Evolutionary conservation across 345 rosid genomes (phyloP), one percentile per base, ranked within the genome.

Genomic region (Jatropha curcas): DNA sequence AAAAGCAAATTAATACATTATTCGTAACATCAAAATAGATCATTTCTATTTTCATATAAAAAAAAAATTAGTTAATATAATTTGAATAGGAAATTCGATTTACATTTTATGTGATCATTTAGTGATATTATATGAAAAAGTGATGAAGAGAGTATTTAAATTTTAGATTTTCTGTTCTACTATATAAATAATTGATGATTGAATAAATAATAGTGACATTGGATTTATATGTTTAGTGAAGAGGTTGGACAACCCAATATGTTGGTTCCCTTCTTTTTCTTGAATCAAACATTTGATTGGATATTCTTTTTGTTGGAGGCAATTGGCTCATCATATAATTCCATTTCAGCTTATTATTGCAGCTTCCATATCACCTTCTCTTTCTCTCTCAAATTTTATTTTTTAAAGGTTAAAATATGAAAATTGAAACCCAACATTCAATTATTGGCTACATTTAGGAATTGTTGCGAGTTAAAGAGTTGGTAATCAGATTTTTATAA

Each of bases 271-370:
- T 60, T 72, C n/a, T 41, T 6, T 19, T 43, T 20, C 13, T 7
- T 17, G 37, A 24, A 25, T 41, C 9, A 73, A 62, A 34, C 58
- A 48, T 61, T 28, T 60, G 73, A 46, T 63, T 55, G 34, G 66
- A 72, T 63, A 63, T 78, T 78, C 71, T 37, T 64, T 69, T 70
- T 78, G 78, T 65, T 63, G 67, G 59, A 70, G 12, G 51, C 66
- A 33, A 19, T 19, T 67, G 34, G 48, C 27, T 30, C n/a, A 28
- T 39, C 19, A 12, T 20, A 41, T 31, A 30, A 22, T 57, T 22
- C 1, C 64, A 37, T 19, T 5, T 7, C 35, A 25, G 11, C 22
- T 53, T 34, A 60, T 46, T 74, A 41, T 58, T 67, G 51, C 34
- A 67, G 39, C 30, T 65, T 37, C 70, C 46, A 45, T 6, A 20